phyloP scores from a whole-genome alignment of 169 alveolate genomes.

The Eimeria maxima region DNA sequence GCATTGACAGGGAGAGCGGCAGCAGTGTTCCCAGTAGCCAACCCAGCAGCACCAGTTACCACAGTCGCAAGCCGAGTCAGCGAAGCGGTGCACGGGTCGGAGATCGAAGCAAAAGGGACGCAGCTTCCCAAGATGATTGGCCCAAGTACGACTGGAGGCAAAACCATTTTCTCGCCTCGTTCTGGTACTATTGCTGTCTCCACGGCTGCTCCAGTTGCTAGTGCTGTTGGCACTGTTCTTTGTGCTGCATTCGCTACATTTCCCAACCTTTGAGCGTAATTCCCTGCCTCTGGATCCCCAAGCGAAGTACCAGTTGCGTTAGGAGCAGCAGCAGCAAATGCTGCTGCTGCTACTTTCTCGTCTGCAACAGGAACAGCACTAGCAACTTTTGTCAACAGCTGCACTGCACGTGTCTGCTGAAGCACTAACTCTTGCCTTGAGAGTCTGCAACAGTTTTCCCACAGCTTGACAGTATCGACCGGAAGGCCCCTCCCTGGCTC shows the following conservation, averaged over 20 bases:
- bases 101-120: slow-evolving; percentile 57
- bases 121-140: slow-evolving; percentile 65
- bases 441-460: slow-evolving; percentile 46
- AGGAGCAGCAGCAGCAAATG: slow-evolving; percentile 50
- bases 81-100: slow-evolving; percentile 64
- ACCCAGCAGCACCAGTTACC: slow-evolving; percentile 45
- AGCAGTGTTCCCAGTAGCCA: background rate
- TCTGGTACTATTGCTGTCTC: background rate
- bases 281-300: background rate
- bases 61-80: slow-evolving; percentile 70
- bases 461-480: slow-evolving; percentile 10
- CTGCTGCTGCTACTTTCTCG: slow-evolving; percentile 60
- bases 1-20: background rate
- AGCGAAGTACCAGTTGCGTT: background rate
- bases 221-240: background rate
- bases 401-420: slow-evolving; percentile 69
- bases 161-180: background rate
- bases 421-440: slow-evolving; percentile 59
- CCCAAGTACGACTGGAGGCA: slow-evolving; percentile 55
- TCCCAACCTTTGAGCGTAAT: background rate
- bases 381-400: slow-evolving; percentile 56
- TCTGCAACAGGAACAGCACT: slow-evolving; percentile 41
- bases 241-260: background rate
- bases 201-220: background rate
- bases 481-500: slow-evolving; percentile 32